Evolutionary conservation across 2,329 filamentous ascomycete genomes (phyloP).

Genomic region (Neurospora crassa): DNA sequence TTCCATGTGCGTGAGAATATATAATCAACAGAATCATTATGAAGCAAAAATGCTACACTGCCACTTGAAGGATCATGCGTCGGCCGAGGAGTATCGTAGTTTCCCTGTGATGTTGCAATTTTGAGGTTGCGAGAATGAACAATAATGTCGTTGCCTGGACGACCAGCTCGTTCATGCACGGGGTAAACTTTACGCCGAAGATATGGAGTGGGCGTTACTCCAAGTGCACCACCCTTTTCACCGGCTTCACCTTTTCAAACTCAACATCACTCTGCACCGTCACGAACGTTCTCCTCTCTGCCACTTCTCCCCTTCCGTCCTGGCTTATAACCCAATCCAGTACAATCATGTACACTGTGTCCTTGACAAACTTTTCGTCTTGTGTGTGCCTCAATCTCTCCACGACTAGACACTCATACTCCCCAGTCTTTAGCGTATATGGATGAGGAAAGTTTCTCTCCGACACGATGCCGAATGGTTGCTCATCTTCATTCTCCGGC

Average conservation of each 20-base stretch:
- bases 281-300: conserved; percentile 5
- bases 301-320: neutral
- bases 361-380: neutral
- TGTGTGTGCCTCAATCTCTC: neutral
- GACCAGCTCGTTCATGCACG: neutral
- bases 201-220: neutral
- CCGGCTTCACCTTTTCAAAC: neutral
- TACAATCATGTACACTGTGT: conserved; percentile 7
- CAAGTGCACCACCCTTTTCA: neutral
- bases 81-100: neutral
- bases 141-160: neutral
- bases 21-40: neutral
- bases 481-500: neutral
- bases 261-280: neutral
- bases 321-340: neutral
- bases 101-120: neutral
- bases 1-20: neutral
- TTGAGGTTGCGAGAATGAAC: neutral
- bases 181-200: neutral
- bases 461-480: conserved; percentile 1
- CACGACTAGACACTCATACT: conserved; percentile 3
- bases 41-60: neutral
- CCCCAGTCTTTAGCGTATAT: conserved; percentile 3
- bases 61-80: neutral
- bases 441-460: conserved; percentile 5